phyloP scores from a whole-genome alignment of 2,329 filamentous ascomycete species.

The Aspergillus persii region DNA sequence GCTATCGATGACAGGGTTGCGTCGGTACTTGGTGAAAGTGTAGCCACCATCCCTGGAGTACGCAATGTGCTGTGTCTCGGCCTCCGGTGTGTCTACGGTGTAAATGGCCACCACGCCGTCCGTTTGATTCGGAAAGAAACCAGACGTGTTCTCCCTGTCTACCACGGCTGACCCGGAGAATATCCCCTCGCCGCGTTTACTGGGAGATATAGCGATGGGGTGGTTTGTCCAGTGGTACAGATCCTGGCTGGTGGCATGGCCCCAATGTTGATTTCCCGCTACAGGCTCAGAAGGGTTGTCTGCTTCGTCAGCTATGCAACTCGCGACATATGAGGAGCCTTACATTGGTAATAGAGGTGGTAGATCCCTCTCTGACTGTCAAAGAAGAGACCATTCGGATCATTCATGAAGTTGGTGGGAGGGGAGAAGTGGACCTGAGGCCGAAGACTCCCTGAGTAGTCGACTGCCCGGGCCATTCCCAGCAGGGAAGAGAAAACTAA shows the following conservation, averaged over 20 bases:
- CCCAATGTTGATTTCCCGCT: conserved; percentile 64
- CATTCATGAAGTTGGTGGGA: conserved; percentile 46
- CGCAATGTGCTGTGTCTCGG: conserved; percentile 58
- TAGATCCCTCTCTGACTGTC: conserved; percentile 55
- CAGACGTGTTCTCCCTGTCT: conserved; percentile 63
- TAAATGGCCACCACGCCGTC: conserved; percentile 64
- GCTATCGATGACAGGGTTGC: conserved; percentile 61
- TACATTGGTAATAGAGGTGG: conserved; percentile 66
- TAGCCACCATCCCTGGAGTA: conserved; percentile 63
- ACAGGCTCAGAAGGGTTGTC: conserved; percentile 51
- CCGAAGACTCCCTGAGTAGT: conserved; percentile 22
- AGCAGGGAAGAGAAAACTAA: conserved; percentile 3
- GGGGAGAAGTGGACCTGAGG: conserved; percentile 35
- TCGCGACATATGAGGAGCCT: conserved; percentile 8
- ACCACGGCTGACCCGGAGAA: conserved; percentile 59
- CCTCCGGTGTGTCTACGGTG: conserved; percentile 37
- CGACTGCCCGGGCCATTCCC: conserved; percentile 4
- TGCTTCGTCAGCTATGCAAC: conserved; percentile 17
- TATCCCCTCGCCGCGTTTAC: conserved; percentile 42
- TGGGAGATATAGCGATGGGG: conserved; percentile 57
- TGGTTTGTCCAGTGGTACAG: conserved; percentile 66
- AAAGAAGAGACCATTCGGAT: conserved; percentile 63
- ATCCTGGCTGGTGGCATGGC: conserved; percentile 62
- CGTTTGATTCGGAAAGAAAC: conserved; percentile 62
- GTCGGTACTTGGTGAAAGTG: conserved; percentile 58